Evolutionary conservation across 371 early-diverging fungal genomes (phyloP).

Genomic region (Rhizopus sp.): DNA sequence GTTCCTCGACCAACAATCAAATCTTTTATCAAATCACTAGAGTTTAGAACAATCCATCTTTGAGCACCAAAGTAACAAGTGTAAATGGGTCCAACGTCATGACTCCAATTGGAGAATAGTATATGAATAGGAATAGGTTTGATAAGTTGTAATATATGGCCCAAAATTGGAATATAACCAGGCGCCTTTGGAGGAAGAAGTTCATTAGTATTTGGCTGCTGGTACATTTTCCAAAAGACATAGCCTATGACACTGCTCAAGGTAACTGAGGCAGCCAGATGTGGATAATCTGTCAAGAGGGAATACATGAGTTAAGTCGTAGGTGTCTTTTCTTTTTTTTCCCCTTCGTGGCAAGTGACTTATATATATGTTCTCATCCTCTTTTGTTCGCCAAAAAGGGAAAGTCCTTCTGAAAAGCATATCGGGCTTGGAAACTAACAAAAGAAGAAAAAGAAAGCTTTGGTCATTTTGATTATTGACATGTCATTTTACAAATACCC

Average conservation of each 20-base stretch:
- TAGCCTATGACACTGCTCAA: not conserved
- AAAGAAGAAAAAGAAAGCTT: not conserved
- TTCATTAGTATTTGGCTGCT: not conserved
- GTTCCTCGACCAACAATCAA: constrained; percentile 42
- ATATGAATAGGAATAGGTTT: constrained; percentile 32
- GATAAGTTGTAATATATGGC: constrained; percentile 34
- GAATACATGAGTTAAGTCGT: not conserved
- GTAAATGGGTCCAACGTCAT: constrained; percentile 37
- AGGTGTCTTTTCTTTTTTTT: constrained; percentile 6
- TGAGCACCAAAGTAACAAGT: constrained; percentile 43
- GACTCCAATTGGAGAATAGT: constrained; percentile 43
- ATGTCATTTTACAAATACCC: constrained; percentile 9
- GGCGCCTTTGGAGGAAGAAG: constrained; percentile 41
- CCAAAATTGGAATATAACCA: constrained; percentile 40
- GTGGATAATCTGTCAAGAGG: not conserved
- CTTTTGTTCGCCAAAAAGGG: constrained; percentile 17
- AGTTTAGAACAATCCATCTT: constrained; percentile 47
- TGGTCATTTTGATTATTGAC: not conserved
- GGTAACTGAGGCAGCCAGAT: not conserved
- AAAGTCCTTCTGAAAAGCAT: not conserved
- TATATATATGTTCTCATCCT: not conserved
- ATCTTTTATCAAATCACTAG: constrained; percentile 32
- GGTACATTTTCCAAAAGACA: not conserved
- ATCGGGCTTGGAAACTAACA: not conserved
- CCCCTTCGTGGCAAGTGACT: too few relatives aligned